Evolutionary conservation across 202 grass and related monocot genomes (phyloP).

Genomic region (Elaeis oleifera): DNA sequence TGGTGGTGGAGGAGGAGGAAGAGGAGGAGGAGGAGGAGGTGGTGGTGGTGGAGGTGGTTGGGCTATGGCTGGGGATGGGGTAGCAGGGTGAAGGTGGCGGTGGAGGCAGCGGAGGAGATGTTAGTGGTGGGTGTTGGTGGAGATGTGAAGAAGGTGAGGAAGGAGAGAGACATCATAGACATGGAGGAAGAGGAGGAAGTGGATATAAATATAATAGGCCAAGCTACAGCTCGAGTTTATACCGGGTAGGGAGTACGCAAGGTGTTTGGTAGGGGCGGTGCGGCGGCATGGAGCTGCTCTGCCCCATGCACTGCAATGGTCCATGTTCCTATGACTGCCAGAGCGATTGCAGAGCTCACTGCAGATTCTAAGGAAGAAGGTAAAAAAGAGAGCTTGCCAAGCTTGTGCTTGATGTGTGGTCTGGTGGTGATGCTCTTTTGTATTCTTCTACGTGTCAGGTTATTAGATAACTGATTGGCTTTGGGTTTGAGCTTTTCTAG

Average conservation of each 20-base stretch:
- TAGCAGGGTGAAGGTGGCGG: neutral
- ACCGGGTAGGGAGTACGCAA: slow-evolving; percentile 68
- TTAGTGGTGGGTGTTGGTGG: slow-evolving; percentile 20
- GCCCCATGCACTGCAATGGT: slow-evolving; percentile 74
- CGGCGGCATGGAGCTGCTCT: slow-evolving; percentile 59
- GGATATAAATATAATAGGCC: slow-evolving; percentile 10
- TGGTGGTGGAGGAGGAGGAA: slow-evolving; percentile 14
- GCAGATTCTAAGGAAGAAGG: slow-evolving; percentile 43
- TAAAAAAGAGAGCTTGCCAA: too few species aligned
- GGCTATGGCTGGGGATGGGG: too few species aligned
- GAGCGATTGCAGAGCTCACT: slow-evolving; percentile 78
- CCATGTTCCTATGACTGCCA: slow-evolving; percentile 84
- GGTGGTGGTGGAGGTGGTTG: slow-evolving; percentile 27
- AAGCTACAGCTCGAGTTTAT: slow-evolving; percentile 70
- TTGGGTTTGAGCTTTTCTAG: too few species aligned
- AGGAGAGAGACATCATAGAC: neutral
- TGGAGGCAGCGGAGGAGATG: slow-evolving; percentile 27
- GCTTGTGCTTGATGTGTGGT: too few species aligned
- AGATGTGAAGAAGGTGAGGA: neutral
- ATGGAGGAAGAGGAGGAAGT: neutral
- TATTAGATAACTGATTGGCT: too few species aligned
- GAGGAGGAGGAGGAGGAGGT: too few species aligned
- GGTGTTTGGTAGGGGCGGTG: slow-evolving; percentile 49
- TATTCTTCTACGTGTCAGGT: too few species aligned
- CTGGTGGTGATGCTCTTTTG: too few species aligned